Base-by-base conservation (phyloP, 164 flowering plant genomes). In the Aristolochia californica region DNA sequence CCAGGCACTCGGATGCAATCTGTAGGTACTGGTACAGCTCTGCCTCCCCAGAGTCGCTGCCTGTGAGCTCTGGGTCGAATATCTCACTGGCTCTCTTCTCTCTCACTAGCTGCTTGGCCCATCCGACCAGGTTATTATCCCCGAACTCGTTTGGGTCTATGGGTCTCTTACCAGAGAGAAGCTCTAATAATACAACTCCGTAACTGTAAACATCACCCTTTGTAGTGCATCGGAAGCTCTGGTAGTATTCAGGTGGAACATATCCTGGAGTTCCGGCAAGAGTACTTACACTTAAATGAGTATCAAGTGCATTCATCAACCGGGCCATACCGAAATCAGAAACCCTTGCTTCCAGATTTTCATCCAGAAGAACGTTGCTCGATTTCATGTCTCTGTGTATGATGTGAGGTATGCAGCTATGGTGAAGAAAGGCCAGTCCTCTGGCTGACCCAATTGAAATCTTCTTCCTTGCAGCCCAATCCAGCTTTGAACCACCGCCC, bases 241-340 rank as follows among this genome's bases (percentile, higher is more conserved):
- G 95, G 68, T 83, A 86, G 70, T 86, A 86, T 68, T 86, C 94
- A 0, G 94, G 94, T 17, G 94, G 94, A 26, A 86, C 94, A 66
- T 86, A 86, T 15, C 94, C 90, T 2, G 90, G 94, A 16, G 95
- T 87, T 24, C 95, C 95, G 11, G 91, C 88, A 15, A 87, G 87
- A 26, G 91, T 87, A 76, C 85, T 87, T 34, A 91, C 97, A 62
- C 96, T 91, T 8, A 88, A 76, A 74, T 91, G 97, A 25, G 91
- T 82, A 64, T 91, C 96, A 0, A 83, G 77, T 12, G 88, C 93
- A 58, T 76, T 85, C 67, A 87, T 83, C 60, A 87, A 57, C 56
- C 97, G 71, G 10, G 97, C 97, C 97, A 91, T 91, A 24, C 96
- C 96, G 59, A 91, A 91, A 81, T 91, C 97, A 5, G 97, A 91